phyloP scores from a whole-genome alignment of 2,329 filamentous ascomycete species.

The Lecanicillium sp. region DNA sequence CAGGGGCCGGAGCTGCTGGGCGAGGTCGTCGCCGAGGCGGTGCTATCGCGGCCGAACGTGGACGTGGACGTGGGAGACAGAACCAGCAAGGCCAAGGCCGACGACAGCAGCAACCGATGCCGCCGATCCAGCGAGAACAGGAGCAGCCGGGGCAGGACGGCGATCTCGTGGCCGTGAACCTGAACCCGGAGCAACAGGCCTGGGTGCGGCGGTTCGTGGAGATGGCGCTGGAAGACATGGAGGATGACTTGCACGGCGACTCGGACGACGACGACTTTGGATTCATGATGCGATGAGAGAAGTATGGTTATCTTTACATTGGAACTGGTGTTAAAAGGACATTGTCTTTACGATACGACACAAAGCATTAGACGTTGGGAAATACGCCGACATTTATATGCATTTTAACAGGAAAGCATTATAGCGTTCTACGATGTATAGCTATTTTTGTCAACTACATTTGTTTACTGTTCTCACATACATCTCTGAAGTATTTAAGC shows the following conservation, averaged over 20 bases:
- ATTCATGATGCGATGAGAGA: conserved; percentile 17
- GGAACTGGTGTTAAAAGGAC: neutral
- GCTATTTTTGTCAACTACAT: no score
- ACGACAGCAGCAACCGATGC: conserved; percentile 4
- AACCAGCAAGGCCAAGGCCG: conserved; percentile 12
- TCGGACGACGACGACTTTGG: conserved; percentile 27
- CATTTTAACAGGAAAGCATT: no score
- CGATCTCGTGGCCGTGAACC: conserved; percentile 10
- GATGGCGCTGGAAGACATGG: conserved; percentile 47
- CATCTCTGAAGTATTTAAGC: no score
- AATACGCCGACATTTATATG: no score
- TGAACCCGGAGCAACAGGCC: conserved; percentile 42
- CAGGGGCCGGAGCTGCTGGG: neutral
- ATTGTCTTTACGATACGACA: neutral
- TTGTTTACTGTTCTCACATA: no score
- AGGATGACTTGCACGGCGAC: conserved; percentile 43
- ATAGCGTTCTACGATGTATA: no score
- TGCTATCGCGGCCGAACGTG: neutral
- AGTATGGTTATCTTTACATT: neutral
- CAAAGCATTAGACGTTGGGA: no score
- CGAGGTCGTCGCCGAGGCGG: conserved; percentile 2
- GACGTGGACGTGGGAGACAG: neutral
- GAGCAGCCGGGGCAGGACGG: neutral
- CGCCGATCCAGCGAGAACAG: neutral
- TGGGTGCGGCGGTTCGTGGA: conserved; percentile 51